A percentile compares a stretch with the other conserved stretches of the same genome.
Conservation (phyloP, 192 early-diverging fungal genomes). For the Spizellomyces sp. region DNA sequence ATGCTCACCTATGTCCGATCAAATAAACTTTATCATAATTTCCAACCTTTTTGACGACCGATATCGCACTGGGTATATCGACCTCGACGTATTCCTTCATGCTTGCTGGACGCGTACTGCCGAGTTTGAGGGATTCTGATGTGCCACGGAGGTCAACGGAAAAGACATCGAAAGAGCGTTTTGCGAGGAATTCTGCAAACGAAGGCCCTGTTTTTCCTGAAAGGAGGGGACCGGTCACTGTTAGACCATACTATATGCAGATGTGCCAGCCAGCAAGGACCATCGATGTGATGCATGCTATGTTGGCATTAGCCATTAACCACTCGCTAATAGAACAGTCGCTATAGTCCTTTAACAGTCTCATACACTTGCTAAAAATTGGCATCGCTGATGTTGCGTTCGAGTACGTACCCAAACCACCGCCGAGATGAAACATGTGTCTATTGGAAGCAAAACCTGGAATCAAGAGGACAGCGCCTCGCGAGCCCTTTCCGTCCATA, state of each 20-base stretch:
- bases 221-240: too few relatives aligned
- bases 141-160: conserved; percentile 48
- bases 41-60: conserved; percentile 39
- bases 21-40: conserved; percentile 45
- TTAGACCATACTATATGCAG: too few relatives aligned
- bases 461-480: conserved; percentile 44
- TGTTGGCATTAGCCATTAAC: too few relatives aligned
- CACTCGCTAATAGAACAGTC: too few relatives aligned
- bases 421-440: conserved; percentile 47
- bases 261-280: too few relatives aligned
- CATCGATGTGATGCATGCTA: too few relatives aligned
- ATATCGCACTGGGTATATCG: conserved; percentile 51
- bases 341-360: too few relatives aligned
- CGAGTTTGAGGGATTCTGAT: conserved; percentile 31
- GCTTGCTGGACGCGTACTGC: conserved; percentile 27
- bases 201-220: conserved; percentile 37
- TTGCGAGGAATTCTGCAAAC: conserved; percentile 48
- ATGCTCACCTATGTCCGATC: conserved; percentile 37
- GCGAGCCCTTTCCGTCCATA: conserved; percentile 24
- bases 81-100: conserved; percentile 43
- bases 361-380: too few relatives aligned
- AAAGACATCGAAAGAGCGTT: conserved; percentile 45
- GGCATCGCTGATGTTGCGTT: too few relatives aligned
- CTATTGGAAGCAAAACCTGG: conserved; percentile 51
- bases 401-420: conserved; percentile 20